Evolutionary conservation across 805 yeast species (phyloP).

Genomic region (Metahyphopichia silvanorum): DNA sequence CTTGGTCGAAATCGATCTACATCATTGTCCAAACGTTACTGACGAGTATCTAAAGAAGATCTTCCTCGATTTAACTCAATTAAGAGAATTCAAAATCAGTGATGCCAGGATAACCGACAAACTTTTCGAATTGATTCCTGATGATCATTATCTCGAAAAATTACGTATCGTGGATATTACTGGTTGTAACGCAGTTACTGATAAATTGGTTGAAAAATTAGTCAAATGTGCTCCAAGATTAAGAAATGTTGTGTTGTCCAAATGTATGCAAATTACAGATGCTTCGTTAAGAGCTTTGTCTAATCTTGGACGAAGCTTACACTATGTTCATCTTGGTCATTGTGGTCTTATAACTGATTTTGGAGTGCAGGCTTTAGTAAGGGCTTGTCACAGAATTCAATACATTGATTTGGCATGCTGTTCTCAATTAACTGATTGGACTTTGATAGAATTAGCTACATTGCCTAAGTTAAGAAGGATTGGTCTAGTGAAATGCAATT

Average conservation of each 20-base stretch:
- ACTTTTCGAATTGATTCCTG: slow-evolving; percentile 55
- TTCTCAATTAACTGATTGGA: slow-evolving; percentile 77
- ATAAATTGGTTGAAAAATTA: slow-evolving; percentile 68
- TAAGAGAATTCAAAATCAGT: slow-evolving; percentile 82
- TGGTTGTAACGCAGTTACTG: slow-evolving; percentile 77
- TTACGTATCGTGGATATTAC: slow-evolving; percentile 83
- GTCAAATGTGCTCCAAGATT: slow-evolving; percentile 78
- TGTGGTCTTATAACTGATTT: slow-evolving; percentile 86
- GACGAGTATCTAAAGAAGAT: slow-evolving; percentile 58
- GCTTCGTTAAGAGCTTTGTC: slow-evolving; percentile 69
- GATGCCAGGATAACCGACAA: slow-evolving; percentile 70
- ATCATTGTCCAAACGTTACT: slow-evolving; percentile 71
- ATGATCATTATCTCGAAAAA: slow-evolving; percentile 51
- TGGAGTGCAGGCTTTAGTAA: slow-evolving; percentile 74
- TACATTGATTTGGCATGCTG: slow-evolving; percentile 96
- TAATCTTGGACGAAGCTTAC: slow-evolving; percentile 72
- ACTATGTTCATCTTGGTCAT: slow-evolving; percentile 91
- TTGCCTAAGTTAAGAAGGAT: slow-evolving; percentile 82
- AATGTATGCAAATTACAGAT: slow-evolving; percentile 86
- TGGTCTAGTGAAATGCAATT: slow-evolving; percentile 87
- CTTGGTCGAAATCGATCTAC: slow-evolving; percentile 86
- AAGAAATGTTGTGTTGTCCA: slow-evolving; percentile 84
- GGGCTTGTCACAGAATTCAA: slow-evolving; percentile 78
- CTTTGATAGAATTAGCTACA: slow-evolving; percentile 71
- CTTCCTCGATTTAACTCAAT: slow-evolving; percentile 60